Percentiles rank a stretch among this genome's conserved stretches.
phyloP scores from a whole-genome alignment of 352 stramenopile species.

The Phytophthora ramorum region DNA sequence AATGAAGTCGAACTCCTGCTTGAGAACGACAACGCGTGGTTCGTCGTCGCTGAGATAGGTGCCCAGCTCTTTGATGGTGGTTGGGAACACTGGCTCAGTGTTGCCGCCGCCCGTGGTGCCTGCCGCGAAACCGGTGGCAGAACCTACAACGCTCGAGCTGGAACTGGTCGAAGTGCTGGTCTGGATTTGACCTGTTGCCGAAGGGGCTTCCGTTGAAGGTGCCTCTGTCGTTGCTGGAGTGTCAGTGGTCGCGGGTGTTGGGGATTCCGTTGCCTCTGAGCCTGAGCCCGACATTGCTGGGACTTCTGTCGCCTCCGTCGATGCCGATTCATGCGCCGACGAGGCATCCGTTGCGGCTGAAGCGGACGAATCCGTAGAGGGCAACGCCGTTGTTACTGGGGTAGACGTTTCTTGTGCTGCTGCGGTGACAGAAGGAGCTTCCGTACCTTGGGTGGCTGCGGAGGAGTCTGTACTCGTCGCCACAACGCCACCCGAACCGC shows the following conservation, averaged over 20 bases:
- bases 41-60: slow-evolving; percentile 41
- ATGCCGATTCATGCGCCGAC: too few species aligned
- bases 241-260: neutral
- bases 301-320: too few species aligned
- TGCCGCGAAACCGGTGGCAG: slow-evolving; percentile 11
- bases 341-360: neutral
- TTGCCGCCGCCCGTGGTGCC: slow-evolving; percentile 47
- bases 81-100: slow-evolving; percentile 44
- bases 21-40: slow-evolving; percentile 55
- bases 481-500: neutral
- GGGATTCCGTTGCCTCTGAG: neutral
- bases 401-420: slow-evolving; percentile 1
- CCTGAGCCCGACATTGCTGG: too few species aligned
- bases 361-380: neutral
- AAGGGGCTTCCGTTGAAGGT: neutral
- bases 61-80: slow-evolving; percentile 44
- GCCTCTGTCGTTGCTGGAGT: neutral
- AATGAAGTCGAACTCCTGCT: slow-evolving; percentile 53
- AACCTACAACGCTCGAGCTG: slow-evolving; percentile 5
- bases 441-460: slow-evolving; percentile 5
- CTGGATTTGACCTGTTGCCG: neutral
- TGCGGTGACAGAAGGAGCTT: too few species aligned
- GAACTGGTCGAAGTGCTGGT: slow-evolving; percentile 4
- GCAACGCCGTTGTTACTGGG: too few species aligned
- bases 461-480: slow-evolving; percentile 3